A percentile compares a stretch with the other conserved stretches of the same genome.
Conservation (phyloP, 768 basidiomycete genomes). For the Kwoniella europaea region DNA sequence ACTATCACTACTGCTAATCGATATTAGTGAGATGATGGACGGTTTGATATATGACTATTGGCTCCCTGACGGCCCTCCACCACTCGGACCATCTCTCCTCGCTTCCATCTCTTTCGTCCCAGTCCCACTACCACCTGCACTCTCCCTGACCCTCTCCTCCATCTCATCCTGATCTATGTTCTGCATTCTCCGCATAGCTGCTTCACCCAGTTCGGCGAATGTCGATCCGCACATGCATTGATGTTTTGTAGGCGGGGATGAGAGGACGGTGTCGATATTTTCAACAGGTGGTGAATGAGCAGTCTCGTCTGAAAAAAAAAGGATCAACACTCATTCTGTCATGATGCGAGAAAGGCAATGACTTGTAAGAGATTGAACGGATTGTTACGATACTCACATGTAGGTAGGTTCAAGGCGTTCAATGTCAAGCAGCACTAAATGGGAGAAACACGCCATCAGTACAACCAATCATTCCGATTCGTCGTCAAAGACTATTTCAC, state of each 20-base stretch:
- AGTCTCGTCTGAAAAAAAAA: too few relatives aligned
- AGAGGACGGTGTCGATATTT: conserved; percentile 38
- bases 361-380: too few relatives aligned
- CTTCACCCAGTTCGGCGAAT: conserved; percentile 46
- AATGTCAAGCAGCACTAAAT: conserved; percentile 32
- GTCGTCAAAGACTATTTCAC: conserved; percentile 4
- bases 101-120: background rate
- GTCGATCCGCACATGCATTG: conserved; percentile 44
- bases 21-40: too few relatives aligned
- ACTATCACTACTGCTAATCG: too few relatives aligned
- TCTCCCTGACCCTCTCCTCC: conserved; percentile 6
- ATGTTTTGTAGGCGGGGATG: conserved; percentile 28
- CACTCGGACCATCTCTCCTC: background rate
- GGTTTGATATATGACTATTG: background rate
- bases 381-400: too few relatives aligned
- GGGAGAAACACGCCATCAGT: background rate
- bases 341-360: too few relatives aligned
- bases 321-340: too few relatives aligned
- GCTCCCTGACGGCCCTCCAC: background rate
- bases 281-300: conserved; percentile 13
- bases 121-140: background rate
- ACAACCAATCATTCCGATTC: background rate
- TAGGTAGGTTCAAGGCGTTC: conserved; percentile 34
- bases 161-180: conserved; percentile 31
- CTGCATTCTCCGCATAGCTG: conserved; percentile 40